These are phyloP conservation scores for Scenedesmus sp. DNA, from an alignment of 163 green algal species.

Conservation along the genomic window DNA sequence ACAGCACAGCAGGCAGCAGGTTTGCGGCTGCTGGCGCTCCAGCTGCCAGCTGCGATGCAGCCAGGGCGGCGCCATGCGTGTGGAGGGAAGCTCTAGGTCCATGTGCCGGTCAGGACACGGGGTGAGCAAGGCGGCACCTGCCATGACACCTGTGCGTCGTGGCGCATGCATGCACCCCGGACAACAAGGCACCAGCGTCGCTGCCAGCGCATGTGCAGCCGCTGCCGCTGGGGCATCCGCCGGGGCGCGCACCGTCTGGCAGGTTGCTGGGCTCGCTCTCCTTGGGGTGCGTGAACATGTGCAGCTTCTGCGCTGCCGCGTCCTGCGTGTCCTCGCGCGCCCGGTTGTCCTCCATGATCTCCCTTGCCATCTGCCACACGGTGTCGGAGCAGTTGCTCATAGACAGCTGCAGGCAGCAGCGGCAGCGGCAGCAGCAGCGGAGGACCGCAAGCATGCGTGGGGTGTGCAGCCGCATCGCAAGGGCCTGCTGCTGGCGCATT, in stretches of 20 bases:
- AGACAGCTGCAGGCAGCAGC: constrained; percentile 76
- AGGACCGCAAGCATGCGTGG: too few species aligned
- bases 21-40: too few species aligned
- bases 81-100: too few species aligned
- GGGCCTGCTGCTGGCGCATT: too few species aligned
- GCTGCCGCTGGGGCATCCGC: not conserved
- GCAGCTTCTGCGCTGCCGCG: constrained; percentile 26
- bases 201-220: not conserved
- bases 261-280: constrained; percentile 4
- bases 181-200: not conserved
- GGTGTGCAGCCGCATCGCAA: too few species aligned
- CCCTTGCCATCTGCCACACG: constrained; percentile 72
- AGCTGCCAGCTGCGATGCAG: not conserved
- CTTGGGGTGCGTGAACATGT: constrained; percentile 48
- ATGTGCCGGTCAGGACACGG: too few species aligned
- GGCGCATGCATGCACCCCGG: not conserved
- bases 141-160: not conserved
- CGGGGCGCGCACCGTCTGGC: constrained; percentile 19
- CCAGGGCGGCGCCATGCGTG: too few species aligned
- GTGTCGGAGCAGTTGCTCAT: constrained; percentile 89
- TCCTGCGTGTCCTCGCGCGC: constrained; percentile 44
- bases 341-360: constrained; percentile 62
- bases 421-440: not conserved
- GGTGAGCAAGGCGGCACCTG: not conserved
- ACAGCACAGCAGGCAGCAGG: not conserved